A percentile compares a stretch with the other conserved stretches of the same genome.
These are phyloP conservation scores for Diplodia mutila DNA, from an alignment of 2,329 filamentous ascomycete genomes.

Conservation along the genomic window DNA sequence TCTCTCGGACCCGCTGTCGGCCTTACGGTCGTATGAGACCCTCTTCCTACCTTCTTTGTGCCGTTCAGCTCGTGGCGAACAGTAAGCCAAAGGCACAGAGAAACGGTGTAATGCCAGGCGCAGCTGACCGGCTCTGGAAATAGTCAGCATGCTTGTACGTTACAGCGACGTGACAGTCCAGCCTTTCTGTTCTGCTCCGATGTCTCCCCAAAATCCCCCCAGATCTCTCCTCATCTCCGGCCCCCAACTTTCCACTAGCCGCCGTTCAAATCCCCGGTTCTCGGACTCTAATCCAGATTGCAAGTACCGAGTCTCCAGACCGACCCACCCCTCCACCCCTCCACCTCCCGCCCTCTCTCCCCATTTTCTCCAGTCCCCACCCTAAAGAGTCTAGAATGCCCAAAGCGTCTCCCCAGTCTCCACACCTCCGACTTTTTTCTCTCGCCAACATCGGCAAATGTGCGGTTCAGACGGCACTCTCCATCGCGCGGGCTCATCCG, in stretches of 20 bases:
- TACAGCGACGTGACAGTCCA: not conserved
- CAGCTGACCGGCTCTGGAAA: not conserved
- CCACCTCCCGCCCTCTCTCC: not conserved
- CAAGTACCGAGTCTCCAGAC: not conserved
- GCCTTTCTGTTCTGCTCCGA: not conserved
- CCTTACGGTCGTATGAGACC: constrained; percentile 17
- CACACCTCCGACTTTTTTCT: not conserved
- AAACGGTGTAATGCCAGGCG: not conserved
- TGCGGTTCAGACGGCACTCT: not conserved
- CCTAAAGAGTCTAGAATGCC: not conserved
- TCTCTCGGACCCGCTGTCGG: too few relatives aligned
- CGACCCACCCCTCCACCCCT: constrained; percentile 7
- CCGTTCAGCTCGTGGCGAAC: not conserved
- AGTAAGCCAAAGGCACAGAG: not conserved
- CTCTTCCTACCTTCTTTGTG: constrained; percentile 8
- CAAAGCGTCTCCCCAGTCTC: not conserved
- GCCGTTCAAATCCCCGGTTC: constrained; percentile 9
- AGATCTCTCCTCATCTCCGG: constrained; percentile 15
- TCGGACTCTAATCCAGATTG: constrained; percentile 6
- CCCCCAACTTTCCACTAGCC: not conserved
- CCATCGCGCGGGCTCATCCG: not conserved
- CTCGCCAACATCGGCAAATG: not conserved
- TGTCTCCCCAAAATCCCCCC: not conserved
- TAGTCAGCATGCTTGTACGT: not conserved
- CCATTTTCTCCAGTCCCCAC: not conserved